Base-by-base conservation (phyloP, 1,284 basidiomycete genomes). In the Cutaneotrichosporon sp. region DNA sequence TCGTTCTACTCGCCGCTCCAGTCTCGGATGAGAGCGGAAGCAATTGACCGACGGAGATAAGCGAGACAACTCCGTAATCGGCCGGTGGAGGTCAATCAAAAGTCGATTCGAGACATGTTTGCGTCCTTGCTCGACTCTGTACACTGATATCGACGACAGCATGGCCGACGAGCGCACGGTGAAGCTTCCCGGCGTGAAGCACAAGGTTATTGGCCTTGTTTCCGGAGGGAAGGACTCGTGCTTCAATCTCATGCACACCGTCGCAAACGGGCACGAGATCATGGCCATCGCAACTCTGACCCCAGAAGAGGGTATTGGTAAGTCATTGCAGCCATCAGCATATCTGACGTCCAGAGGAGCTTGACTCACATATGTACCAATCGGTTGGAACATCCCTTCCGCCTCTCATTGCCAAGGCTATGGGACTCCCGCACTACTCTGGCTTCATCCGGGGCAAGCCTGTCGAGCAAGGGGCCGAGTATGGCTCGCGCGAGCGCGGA, bases 141-240 rank as follows among this genome's bases (percentile, higher is more conserved):
- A n/a, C n/a, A n/a, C n/a, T n/a, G n/a, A n/a, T n/a, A n/a, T n/a
- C n/a, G n/a, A n/a, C n/a, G n/a, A n/a, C n/a, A n/a, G n/a, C n/a
- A n/a, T n/a, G n/a, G n/a, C n/a, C n/a, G n/a, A n/a, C n/a, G n/a
- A n/a, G n/a, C n/a, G n/a, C n/a, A n/a, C n/a, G n/a, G n/a, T n/a
- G n/a, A n/a, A 31, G 6, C 51, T 65, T n/a, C 62, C 66, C 4
- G 67, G 67, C 2, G 37, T 57, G 25, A 64, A 64, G 51, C 69
- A 73, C 49, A 93, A 92, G 77, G 91, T 94, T 71, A 85, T 97
- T 62, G 94, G 88, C 2, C 79, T 99, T 52, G 83, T 99, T 45
- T 97, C 92, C 51, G 96, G 96, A 29, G 96, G 96, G 39, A 99
- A 99, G 75, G 96, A 99, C 76, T 91, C 88, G 69, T 96, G 92